Base-by-base conservation (phyloP, 2,329 filamentous ascomycete genomes). In the Ploettnerulaceae sp. region DNA sequence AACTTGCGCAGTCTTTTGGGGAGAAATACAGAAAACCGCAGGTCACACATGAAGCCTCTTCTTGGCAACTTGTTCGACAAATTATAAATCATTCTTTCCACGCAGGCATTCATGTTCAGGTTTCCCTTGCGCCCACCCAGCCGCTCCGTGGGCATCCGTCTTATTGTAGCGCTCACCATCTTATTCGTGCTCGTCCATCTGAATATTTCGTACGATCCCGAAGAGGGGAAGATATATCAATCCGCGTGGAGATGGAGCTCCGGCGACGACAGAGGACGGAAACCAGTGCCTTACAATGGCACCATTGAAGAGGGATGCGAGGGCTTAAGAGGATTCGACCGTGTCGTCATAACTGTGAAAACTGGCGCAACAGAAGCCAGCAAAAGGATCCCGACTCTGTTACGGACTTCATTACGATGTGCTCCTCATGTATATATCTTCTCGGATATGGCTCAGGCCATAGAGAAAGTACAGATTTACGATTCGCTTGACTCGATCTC, bases 351-450 rank as follows among this genome's bases (percentile, higher is more conserved):
- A 21, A 63, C 79, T 39, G 62, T 79, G 43, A 79, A 79, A 63
- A 79, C 77, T 4, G 76, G 76, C 25, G 75, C 76, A 2, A 75
- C 72, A 22, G 75, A 79, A 57, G 63, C 72, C n/a, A 75, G 69
- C 47, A 64, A 69, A 22, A 72, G 69, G 36, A 59, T 80, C 3
- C 76, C 76, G 2, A 74, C 71, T 1, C 75, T 77, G 53, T 65
- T 79, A n/a, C 62, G 75, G 55, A 77, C 75, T 4, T 67, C 68
- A 1, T 65, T 77, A 12, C 67, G 66, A 48, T 79, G 75, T 54
- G 56, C 71, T 4, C 64, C 36, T 2, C 59, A 81, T 53, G 74
- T 71, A 45, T 67, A 77, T 43, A 65, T 81, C 56, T 84, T 78
- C 59, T 74, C 73, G 28, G 79, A 84, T 54, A 66, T 82, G 52